Evolutionary conservation across 2,329 filamentous ascomycete genomes (phyloP).

Genomic region (Proliferodiscus dingleyae): DNA sequence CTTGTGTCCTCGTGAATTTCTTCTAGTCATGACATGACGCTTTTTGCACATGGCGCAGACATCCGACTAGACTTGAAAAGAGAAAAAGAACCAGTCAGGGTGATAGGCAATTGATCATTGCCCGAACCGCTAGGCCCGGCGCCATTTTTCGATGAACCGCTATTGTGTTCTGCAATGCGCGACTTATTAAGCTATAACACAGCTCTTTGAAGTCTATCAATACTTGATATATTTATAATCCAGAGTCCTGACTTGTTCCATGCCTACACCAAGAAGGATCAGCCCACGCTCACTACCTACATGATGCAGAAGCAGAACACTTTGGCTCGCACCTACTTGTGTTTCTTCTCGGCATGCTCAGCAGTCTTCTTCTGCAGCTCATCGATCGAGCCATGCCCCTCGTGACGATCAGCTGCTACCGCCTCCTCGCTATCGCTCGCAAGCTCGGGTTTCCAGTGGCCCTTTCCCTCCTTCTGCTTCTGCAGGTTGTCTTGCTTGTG

Average conservation of each 20-base stretch:
- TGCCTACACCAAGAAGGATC: slow-evolving; percentile 16
- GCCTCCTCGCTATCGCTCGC: slow-evolving; percentile 76
- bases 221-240: slow-evolving; percentile 15
- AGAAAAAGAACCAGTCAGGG: no score
- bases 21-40: no score
- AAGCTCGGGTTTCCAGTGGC: slow-evolving; percentile 72
- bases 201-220: neutral
- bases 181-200: slow-evolving; percentile 2
- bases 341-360: slow-evolving; percentile 38
- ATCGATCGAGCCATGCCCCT: slow-evolving; percentile 39
- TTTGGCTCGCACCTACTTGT: slow-evolving; percentile 25
- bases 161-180: no score
- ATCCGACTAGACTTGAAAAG: no score
- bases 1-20: no score
- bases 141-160: no score
- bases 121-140: no score
- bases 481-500: slow-evolving; percentile 57
- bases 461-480: slow-evolving; percentile 66
- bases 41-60: no score
- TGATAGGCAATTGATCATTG: no score
- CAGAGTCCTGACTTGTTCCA: slow-evolving; percentile 26
- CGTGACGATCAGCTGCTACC: slow-evolving; percentile 37
- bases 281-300: neutral
- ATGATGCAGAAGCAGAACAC: slow-evolving; percentile 6
- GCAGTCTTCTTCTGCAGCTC: slow-evolving; percentile 58